Base-by-base conservation (phyloP, 768 basidiomycete genomes). In the Tylopilus sp. region DNA sequence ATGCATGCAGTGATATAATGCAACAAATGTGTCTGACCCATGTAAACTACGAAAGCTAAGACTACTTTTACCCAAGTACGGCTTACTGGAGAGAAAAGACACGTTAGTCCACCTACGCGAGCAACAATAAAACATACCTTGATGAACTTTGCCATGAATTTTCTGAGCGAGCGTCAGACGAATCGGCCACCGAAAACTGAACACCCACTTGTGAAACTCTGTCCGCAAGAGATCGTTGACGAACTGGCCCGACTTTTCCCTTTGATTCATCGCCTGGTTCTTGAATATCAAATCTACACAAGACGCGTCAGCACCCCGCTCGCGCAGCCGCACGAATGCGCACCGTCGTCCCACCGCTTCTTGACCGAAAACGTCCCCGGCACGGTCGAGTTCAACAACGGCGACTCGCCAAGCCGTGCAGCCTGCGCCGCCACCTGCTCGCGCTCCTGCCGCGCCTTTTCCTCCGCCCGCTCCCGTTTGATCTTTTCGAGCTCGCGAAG, bases 401-500 rank as follows among this genome's bases (percentile, higher is more conserved):
- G 84, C 0, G 81, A 71, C 57, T 91, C 85, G 1, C 91, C 92
- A 3, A 99, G 77, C 7, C 94, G 73, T 30, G 83, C 81, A 22
- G 81, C 80, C 10, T 77, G 70, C 16, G 77, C 69, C 1, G 78
- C 88, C 8, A 82, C 79, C 60, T 88, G 80, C 63, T 92, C 92
- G 37, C 77, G 77, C 38, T 97, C 96, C 68, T 83, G 76, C 40
- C 89, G 78, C 33, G 80, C 87, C 66, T 93, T 93, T 72, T 98
- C 97, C 63, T 89, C 95, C 12, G 95, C 95, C 11, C 96, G 81
- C 65, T 98, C 95, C 43, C 86, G 86, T 72, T 97, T 98, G 61
- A 98, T 98, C 76, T 96, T 98, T 72, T 97, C 96, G n/a, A 99
- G 78, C 69, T 99, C 97, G 24, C 93, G 85, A 56, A 99, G 76